These are phyloP conservation scores for Pseudogymnoascus sp. DNA, from an alignment of 2,329 filamentous ascomycete genomes.

Conservation along the genomic window DNA sequence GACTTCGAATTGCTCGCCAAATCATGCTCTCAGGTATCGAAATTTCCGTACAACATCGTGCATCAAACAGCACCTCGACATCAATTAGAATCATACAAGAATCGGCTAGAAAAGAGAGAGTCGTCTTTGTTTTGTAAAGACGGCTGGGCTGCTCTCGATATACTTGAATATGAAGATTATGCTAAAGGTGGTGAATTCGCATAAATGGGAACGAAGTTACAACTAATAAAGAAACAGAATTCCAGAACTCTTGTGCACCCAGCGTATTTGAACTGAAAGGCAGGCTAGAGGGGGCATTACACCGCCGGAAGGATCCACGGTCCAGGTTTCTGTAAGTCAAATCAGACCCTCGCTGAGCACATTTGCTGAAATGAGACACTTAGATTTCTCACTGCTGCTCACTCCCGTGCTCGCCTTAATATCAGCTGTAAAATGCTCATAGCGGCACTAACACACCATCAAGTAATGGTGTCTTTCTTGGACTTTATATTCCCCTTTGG, in stretches of 20 bases:
- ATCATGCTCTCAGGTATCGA: slow-evolving; percentile 5
- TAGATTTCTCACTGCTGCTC: slow-evolving; percentile 20
- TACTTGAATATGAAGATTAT: slow-evolving; percentile 17
- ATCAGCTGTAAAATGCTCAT: slow-evolving; percentile 17
- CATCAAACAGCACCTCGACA: too few relatives aligned
- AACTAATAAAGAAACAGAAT: slow-evolving; percentile 9
- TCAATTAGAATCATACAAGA: slow-evolving; percentile 9
- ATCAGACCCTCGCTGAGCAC: neutral
- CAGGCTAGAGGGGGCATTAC: slow-evolving; percentile 5
- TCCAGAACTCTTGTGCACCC: slow-evolving; percentile 5
- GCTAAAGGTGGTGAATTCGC: slow-evolving; percentile 2
- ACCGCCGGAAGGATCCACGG: slow-evolving; percentile 14
- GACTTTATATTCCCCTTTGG: slow-evolving; percentile 34
- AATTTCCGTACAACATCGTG: too few relatives aligned
- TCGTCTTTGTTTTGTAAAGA: slow-evolving; percentile 12
- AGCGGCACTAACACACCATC: slow-evolving; percentile 24
- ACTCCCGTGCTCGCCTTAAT: slow-evolving; percentile 17
- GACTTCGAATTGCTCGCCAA: slow-evolving; percentile 6
- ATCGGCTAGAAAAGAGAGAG: slow-evolving; percentile 11
- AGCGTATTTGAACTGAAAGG: slow-evolving; percentile 11
- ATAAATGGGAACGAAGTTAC: neutral
- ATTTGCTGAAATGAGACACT: neutral
- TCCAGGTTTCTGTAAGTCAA: slow-evolving; percentile 20
- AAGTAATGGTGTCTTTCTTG: slow-evolving; percentile 29
- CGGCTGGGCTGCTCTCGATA: neutral